Conservation (phyloP, 169 alveolate species). For the Cryptosporidium ryanae region DNA sequence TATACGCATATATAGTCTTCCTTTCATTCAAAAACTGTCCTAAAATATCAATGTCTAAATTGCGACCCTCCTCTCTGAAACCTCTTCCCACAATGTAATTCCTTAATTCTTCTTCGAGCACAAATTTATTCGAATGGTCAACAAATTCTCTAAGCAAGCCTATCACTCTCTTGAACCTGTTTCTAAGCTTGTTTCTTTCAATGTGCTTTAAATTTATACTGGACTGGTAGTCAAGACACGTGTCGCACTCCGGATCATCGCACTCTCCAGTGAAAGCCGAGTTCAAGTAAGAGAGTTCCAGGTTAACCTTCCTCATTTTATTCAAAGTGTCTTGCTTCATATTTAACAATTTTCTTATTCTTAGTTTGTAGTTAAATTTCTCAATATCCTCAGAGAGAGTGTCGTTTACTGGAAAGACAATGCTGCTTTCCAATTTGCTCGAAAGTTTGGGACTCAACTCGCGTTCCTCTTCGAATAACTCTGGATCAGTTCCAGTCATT, state of each 20-base stretch:
- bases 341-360: conserved; percentile 16
- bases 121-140: conserved; percentile 42
- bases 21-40: background rate
- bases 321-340: conserved; percentile 24
- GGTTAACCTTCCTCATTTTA: background rate
- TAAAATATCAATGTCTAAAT: background rate
- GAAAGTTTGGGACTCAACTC: background rate
- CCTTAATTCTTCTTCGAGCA: background rate
- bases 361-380: conserved; percentile 29
- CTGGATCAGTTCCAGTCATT: too few species aligned
- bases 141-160: conserved; percentile 34
- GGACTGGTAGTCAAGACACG: conserved; percentile 42
- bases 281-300: conserved; percentile 18
- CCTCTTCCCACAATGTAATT: background rate
- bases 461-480: too few species aligned
- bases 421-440: background rate
- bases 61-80: too few species aligned
- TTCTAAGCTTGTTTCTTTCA: conserved; percentile 9
- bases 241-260: conserved; percentile 31
- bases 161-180: conserved; percentile 9
- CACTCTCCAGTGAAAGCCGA: conserved; percentile 7
- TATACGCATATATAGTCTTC: background rate
- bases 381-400: conserved; percentile 18
- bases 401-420: background rate
- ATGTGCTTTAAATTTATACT: conserved; percentile 19